Percentiles rank a stretch among this genome's conserved stretches.
These are phyloP conservation scores for Suhomyces guaymorum DNA, from an alignment of 1,139 yeast species.

Conservation along the genomic window DNA sequence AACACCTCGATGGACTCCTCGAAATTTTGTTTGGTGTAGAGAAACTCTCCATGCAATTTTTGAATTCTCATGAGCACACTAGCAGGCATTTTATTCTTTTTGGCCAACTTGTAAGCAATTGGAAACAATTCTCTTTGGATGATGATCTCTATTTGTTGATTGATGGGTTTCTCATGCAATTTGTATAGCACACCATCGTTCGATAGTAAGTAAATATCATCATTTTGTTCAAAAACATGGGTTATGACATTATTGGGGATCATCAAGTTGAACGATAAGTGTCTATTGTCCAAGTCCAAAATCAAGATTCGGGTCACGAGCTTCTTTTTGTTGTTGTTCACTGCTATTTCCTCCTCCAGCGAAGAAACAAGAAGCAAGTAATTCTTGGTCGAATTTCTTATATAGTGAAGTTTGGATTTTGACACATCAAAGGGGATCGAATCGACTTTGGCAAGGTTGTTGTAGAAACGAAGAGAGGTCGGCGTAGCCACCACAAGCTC, in stretches of 20 bases:
- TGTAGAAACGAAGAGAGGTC: conserved; percentile 55
- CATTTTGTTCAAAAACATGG: conserved; percentile 54
- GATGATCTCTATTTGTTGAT: conserved; percentile 69
- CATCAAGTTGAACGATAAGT: conserved; percentile 68
- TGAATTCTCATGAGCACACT: conserved; percentile 53
- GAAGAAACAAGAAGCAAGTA: conserved; percentile 62
- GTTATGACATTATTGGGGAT: conserved; percentile 64
- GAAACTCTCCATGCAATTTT: conserved; percentile 67
- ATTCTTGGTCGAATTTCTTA: conserved; percentile 30
- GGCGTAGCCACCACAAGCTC: conserved; percentile 56
- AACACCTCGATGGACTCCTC: conserved; percentile 73
- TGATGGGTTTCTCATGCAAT: conserved; percentile 64
- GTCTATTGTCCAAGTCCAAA: conserved; percentile 67
- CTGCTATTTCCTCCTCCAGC: conserved; percentile 26
- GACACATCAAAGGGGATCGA: conserved; percentile 60
- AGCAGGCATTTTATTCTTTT: conserved; percentile 41
- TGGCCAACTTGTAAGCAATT: conserved; percentile 72
- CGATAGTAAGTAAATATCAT: conserved; percentile 60
- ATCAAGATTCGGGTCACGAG: conserved; percentile 55
- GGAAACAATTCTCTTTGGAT: conserved; percentile 70
- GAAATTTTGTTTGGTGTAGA: conserved; percentile 64
- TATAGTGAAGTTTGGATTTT: conserved; percentile 54
- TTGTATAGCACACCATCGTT: conserved; percentile 75
- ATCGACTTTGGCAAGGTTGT: conserved; percentile 55
- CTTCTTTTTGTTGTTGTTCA: conserved; percentile 12